A percentile compares a stretch with the other conserved stretches of the same genome.
These are phyloP conservation scores for Sinapis alba DNA, from an alignment of 441 rosid genomes.

Conservation along the genomic window DNA sequence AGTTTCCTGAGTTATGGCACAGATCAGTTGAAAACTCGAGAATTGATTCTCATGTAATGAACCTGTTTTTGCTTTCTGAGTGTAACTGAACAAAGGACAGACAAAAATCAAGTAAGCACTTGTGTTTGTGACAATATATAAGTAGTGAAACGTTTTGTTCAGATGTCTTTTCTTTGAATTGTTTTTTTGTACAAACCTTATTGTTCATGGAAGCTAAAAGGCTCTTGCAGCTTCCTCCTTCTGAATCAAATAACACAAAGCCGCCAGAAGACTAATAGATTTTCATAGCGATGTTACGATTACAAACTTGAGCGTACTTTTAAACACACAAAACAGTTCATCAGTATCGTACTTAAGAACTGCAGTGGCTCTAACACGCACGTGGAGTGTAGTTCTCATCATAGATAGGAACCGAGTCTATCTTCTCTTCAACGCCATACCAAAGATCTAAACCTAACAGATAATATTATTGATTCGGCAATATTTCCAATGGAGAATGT, in stretches of 20 bases:
- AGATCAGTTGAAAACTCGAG: neutral
- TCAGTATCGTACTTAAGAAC: conserved; percentile 69
- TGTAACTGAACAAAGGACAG: conserved; percentile 40
- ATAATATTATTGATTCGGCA: no score
- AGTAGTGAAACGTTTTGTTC: neutral
- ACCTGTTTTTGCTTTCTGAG: conserved; percentile 53
- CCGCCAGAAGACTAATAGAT: conserved; percentile 25
- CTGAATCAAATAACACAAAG: conserved; percentile 55
- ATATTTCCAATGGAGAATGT: no score
- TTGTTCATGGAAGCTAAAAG: conserved; percentile 60
- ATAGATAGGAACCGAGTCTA: rapidly evolving
- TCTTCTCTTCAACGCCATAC: neutral
- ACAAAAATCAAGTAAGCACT: neutral
- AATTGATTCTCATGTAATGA: neutral
- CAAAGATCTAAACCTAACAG: neutral
- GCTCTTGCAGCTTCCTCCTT: conserved; percentile 56
- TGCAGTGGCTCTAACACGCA: conserved; percentile 14
- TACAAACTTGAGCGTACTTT: conserved; percentile 49
- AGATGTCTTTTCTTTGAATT: neutral
- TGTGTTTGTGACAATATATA: neutral
- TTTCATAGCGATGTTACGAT: conserved; percentile 9
- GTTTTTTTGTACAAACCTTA: conserved; percentile 37
- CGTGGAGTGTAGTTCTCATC: no score
- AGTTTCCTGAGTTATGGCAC: neutral
- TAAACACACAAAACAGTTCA: conserved; percentile 55